Evolutionary conservation across 2,329 filamentous ascomycete genomes (phyloP), one percentile per base, ranked within the genome.

Genomic region (Raffaelea albimanens): DNA sequence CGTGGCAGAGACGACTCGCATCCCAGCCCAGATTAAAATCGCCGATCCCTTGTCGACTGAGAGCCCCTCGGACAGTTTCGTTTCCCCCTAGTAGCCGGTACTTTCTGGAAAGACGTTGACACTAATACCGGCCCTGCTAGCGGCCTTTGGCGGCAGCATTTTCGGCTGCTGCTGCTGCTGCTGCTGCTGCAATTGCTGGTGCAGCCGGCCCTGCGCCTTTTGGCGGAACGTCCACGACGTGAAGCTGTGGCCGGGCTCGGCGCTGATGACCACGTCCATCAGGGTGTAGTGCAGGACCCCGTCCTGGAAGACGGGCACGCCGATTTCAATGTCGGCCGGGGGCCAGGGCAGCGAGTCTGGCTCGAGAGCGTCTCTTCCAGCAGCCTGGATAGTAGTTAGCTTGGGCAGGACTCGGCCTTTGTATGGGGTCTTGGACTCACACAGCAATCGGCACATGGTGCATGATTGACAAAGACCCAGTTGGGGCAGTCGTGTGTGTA

Each of bases 391-490:
- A n/a, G n/a, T n/a, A n/a, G n/a, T n/a, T n/a, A n/a, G 25, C 33
- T 14, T 19, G 18, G 11, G 43, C 18, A 2, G 36, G 33, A 13
- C 21, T 2, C 31, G 5, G n/a, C n/a, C 14, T 16, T 3, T 13
- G 18, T n/a, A 16, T 18, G 29, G 9, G 18, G 18, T 11, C 11
- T 14, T 5, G 34, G 33, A 61, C 68, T 60, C 58, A 74, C 71
- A 49, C 68, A 61, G 54, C 71, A 75, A 48, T 61, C 59, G 23
- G 68, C 62, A 54, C 71, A 75, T 2, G 69, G 60, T 16, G 68
- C 62, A 50, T 68, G 63, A 52, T 72, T 71, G 40, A 72, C 66
- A 53, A 67, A 73, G 11, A 73, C 69, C 71, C 70, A 74, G 50
- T 72, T 67, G 3, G 59, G 61, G 58, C 71, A 74, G 56, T 73